phyloP scores from a whole-genome alignment of 805 yeast genomes.

The Nakazawaea molendinolei region DNA sequence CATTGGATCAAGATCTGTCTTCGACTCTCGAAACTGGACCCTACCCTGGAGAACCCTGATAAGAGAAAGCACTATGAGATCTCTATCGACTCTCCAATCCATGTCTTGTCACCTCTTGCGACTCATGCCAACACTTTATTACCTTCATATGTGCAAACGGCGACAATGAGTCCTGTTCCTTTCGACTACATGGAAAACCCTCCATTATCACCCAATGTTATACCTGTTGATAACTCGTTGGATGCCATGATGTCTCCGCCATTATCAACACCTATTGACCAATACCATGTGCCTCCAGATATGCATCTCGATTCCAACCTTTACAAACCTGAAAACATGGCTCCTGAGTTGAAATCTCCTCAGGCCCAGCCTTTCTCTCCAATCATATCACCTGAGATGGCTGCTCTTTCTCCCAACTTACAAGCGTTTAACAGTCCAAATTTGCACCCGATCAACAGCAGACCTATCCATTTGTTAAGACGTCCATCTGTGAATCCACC shows the following conservation, averaged over 20 bases:
- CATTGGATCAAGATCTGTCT: constrained; percentile 94
- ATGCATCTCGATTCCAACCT: constrained; percentile 36
- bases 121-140: constrained; percentile 74
- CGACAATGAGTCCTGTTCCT: too few relatives aligned
- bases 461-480: constrained; percentile 51
- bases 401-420: constrained; percentile 22
- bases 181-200: constrained; percentile 5
- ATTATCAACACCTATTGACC: neutral
- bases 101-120: constrained; percentile 67
- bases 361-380: constrained; percentile 62
- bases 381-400: constrained; percentile 23
- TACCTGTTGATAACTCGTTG: constrained; percentile 33
- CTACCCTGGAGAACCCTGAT: constrained; percentile 31
- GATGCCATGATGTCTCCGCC: constrained; percentile 18
- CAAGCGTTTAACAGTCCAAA: constrained; percentile 8
- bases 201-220: constrained; percentile 50
- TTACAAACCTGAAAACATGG: constrained; percentile 46
- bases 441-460: constrained; percentile 12
- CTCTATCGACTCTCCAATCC: constrained; percentile 91
- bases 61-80: constrained; percentile 91
- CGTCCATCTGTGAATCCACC: constrained; percentile 59
- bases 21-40: constrained; percentile 64
- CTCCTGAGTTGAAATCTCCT: constrained; percentile 46
- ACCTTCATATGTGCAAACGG: constrained; percentile 62
- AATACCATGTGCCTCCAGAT: constrained; percentile 9